Conservation (phyloP, 352 stramenopile species). For the Globisporangium ultimum region DNA sequence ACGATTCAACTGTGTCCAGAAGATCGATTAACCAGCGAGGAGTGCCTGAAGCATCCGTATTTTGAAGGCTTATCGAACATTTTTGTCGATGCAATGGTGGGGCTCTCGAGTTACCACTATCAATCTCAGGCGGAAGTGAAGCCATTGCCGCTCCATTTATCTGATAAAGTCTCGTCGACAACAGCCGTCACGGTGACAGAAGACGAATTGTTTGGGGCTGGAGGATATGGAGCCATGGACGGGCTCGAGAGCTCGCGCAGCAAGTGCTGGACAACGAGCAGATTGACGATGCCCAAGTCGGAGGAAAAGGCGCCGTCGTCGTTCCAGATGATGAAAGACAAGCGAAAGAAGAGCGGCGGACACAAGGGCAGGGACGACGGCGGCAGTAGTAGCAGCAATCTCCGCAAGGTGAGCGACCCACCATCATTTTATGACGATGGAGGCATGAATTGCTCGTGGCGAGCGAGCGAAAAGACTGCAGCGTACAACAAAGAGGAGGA, state of each 20-base stretch:
- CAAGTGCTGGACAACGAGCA: conserved; percentile 33
- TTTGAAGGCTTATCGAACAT: conserved; percentile 71
- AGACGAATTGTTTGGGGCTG: conserved; percentile 13
- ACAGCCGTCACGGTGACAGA: conserved; percentile 14
- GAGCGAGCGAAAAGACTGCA: conserved; percentile 8
- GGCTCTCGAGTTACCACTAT: conserved; percentile 3
- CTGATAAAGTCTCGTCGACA: conserved; percentile 23
- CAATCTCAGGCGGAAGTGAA: conserved; percentile 24
- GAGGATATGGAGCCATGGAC: conserved; percentile 15
- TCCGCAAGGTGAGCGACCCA: conserved; percentile 31
- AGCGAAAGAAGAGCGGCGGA: conserved; percentile 37
- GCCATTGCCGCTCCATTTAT: conserved; percentile 21
- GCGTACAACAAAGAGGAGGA: conserved; percentile 37
- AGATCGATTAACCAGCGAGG: conserved; percentile 66
- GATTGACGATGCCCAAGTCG: conserved; percentile 8
- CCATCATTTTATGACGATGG: conserved; percentile 18
- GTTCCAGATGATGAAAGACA: conserved; percentile 22
- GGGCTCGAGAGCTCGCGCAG: conserved; percentile 31
- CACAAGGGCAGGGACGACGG: conserved; percentile 34
- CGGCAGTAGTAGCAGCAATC: conserved; percentile 32
- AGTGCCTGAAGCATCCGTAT: conserved; percentile 85
- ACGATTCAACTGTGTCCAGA: conserved; percentile 77
- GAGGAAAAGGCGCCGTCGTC: conserved; percentile 36
- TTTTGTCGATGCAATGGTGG: background rate
- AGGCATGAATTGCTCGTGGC: conserved; percentile 10